Conservation (phyloP, 2,329 filamentous ascomycete species). For the Akanthomyces uredinophilus region DNA sequence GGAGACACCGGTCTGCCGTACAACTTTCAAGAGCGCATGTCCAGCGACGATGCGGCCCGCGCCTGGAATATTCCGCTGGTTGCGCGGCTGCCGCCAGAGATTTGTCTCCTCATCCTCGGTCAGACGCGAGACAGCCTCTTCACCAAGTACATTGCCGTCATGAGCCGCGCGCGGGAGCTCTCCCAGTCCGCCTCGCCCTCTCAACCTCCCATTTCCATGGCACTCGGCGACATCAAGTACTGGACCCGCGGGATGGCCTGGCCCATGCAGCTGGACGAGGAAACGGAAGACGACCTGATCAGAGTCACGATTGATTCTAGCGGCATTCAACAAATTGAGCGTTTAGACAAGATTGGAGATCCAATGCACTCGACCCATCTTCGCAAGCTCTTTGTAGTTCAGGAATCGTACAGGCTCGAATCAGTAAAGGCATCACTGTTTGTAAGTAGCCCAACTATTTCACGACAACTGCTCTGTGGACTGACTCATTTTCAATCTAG, state of each 20-base stretch:
- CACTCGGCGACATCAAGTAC: slow-evolving; percentile 3
- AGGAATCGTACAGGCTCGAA: neutral
- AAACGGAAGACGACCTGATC: neutral
- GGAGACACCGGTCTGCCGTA: neutral
- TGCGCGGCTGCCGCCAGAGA: neutral
- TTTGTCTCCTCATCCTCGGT: slow-evolving; percentile 1
- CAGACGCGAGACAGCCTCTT: neutral
- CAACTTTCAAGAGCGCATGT: slow-evolving; percentile 3
- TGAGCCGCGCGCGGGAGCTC: slow-evolving; percentile 1
- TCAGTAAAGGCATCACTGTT: neutral
- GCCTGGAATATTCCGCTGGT: neutral
- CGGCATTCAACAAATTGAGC: slow-evolving; percentile 8
- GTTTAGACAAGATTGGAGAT: neutral
- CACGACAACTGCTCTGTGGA: neutral
- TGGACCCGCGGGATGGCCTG: slow-evolving; percentile 5
- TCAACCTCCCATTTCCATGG: neutral
- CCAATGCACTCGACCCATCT: neutral
- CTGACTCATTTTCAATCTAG: neutral
- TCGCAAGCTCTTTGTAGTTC: slow-evolving; percentile 3
- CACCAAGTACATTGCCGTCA: slow-evolving; percentile 8
- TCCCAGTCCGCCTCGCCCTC: neutral
- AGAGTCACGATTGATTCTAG: slow-evolving; percentile 5
- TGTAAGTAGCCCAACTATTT: neutral
- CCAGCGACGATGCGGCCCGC: neutral
- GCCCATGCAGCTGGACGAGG: neutral